A percentile compares a stretch with the other conserved stretches of the same genome.
Evolutionary conservation across 2,329 filamentous ascomycete species (phyloP).

Genomic region (Orbilia ellipsospora): DNA sequence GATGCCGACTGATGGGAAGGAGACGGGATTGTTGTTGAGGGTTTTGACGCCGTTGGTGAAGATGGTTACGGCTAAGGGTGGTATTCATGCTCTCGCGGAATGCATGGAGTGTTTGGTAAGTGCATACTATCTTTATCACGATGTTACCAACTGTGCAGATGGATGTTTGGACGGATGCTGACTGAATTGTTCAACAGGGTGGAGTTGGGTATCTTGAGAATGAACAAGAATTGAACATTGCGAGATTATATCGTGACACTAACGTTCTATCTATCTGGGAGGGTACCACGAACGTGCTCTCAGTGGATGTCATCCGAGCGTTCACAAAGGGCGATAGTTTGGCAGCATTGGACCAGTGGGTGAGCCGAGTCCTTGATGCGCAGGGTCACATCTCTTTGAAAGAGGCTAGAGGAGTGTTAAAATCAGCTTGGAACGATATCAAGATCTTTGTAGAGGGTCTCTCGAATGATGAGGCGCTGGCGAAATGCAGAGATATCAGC

Average conservation of each 20-base stretch:
- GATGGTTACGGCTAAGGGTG: slow-evolving; percentile 68
- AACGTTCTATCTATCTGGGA: slow-evolving; percentile 76
- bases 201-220: slow-evolving; percentile 75
- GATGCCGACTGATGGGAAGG: slow-evolving; percentile 44
- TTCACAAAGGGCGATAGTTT: slow-evolving; percentile 61
- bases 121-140: background rate
- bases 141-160: background rate
- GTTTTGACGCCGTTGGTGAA: slow-evolving; percentile 72
- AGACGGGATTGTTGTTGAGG: slow-evolving; percentile 63
- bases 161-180: background rate
- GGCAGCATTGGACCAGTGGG: slow-evolving; percentile 57
- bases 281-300: slow-evolving; percentile 77
- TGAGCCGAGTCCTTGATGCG: slow-evolving; percentile 55
- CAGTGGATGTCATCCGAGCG: slow-evolving; percentile 66
- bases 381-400: slow-evolving; percentile 40
- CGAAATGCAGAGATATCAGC: slow-evolving; percentile 60
- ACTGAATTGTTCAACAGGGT: slow-evolving; percentile 64
- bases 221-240: slow-evolving; percentile 74
- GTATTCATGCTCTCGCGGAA: slow-evolving; percentile 67
- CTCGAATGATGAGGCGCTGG: slow-evolving; percentile 60
- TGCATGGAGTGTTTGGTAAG: slow-evolving; percentile 69
- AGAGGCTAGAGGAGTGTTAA: slow-evolving; percentile 33
- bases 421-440: slow-evolving; percentile 63
- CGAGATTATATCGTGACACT: slow-evolving; percentile 74
- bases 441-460: slow-evolving; percentile 62